These are phyloP conservation scores for Cantharellus cinnabarinus DNA, from an alignment of 768 basidiomycete species.

Conservation along the genomic window DNA sequence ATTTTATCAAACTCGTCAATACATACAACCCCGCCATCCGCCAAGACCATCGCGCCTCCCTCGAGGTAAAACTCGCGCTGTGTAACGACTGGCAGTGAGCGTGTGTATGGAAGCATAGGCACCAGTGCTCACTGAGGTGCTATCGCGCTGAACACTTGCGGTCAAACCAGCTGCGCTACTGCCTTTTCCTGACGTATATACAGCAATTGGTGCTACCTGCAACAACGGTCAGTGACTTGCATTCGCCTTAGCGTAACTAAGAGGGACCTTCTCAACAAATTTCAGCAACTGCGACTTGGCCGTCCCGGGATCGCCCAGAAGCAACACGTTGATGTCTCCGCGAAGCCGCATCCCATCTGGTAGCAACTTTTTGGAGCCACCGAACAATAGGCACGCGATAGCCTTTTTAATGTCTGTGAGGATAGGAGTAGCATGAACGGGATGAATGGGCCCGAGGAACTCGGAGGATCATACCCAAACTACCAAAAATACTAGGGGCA, in stretches of 20 bases:
- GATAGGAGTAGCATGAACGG: neutral
- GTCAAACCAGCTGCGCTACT: slow-evolving; percentile 97
- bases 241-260: neutral
- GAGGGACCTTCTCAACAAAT: slow-evolving; percentile 78
- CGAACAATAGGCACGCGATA: slow-evolving; percentile 86
- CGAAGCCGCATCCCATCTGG: slow-evolving; percentile 94
- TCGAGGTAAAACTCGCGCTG: slow-evolving; percentile 97
- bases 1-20: slow-evolving; percentile 99
- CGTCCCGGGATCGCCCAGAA: slow-evolving; percentile 95
- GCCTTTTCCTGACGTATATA: slow-evolving; percentile 97
- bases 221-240: neutral
- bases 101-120: slow-evolving; percentile 3
- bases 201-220: slow-evolving; percentile 89
- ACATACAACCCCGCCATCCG: slow-evolving; percentile 94
- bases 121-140: slow-evolving; percentile 49
- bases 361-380: slow-evolving; percentile 89
- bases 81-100: neutral
- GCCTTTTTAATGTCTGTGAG: slow-evolving; percentile 88
- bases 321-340: slow-evolving; percentile 92
- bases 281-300: slow-evolving; percentile 96
- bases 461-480: slow-evolving; percentile 38
- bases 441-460: neutral
- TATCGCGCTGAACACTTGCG: slow-evolving; percentile 87
- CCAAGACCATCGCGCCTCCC: slow-evolving; percentile 98
- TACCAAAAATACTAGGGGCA: slow-evolving; percentile 92